A percentile compares a stretch with the other conserved stretches of the same genome.
phyloP scores from a whole-genome alignment of 2,329 filamentous ascomycete genomes.

The Hypoxylon sp. region DNA sequence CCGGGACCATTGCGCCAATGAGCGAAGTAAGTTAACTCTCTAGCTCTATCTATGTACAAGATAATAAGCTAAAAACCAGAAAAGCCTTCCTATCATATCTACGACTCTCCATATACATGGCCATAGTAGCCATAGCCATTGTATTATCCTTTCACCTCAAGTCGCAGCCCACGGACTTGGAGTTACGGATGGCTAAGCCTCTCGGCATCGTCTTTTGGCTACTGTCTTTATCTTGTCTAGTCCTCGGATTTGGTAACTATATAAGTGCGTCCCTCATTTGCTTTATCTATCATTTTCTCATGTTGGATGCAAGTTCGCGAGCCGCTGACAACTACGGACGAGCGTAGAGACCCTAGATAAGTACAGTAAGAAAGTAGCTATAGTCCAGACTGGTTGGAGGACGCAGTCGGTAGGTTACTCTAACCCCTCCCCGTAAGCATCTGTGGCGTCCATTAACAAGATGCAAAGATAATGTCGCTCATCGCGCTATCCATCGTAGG shows the following conservation, averaged over 20 bases:
- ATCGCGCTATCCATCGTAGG: constrained; percentile 71
- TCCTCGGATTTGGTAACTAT: constrained; percentile 85
- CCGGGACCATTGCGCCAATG: constrained; percentile 81
- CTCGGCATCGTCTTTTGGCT: constrained; percentile 90
- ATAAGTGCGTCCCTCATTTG: constrained; percentile 60
- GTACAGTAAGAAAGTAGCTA: constrained; percentile 78
- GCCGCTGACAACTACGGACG: not conserved
- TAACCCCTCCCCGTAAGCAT: not conserved
- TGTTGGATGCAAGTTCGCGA: no score
- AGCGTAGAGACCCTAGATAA: constrained; percentile 72
- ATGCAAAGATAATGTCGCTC: constrained; percentile 62
- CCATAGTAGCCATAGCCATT: constrained; percentile 88
- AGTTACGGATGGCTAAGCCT: constrained; percentile 80
- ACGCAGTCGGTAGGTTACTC: constrained; percentile 77
- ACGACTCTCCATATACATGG: constrained; percentile 87
- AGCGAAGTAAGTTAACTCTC: constrained; percentile 64
- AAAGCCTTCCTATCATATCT: constrained; percentile 86
- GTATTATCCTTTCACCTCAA: constrained; percentile 93
- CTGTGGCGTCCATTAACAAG: constrained; percentile 10
- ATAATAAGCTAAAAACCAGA: no score
- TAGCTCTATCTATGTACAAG: not conserved
- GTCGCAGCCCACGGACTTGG: constrained; percentile 71
- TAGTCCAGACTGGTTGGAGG: constrained; percentile 94
- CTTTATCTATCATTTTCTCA: no score
- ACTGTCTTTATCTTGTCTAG: constrained; percentile 78